These are phyloP conservation scores for Myxozyma kluyveri DNA, from an alignment of 805 yeast species.

Conservation along the genomic window DNA sequence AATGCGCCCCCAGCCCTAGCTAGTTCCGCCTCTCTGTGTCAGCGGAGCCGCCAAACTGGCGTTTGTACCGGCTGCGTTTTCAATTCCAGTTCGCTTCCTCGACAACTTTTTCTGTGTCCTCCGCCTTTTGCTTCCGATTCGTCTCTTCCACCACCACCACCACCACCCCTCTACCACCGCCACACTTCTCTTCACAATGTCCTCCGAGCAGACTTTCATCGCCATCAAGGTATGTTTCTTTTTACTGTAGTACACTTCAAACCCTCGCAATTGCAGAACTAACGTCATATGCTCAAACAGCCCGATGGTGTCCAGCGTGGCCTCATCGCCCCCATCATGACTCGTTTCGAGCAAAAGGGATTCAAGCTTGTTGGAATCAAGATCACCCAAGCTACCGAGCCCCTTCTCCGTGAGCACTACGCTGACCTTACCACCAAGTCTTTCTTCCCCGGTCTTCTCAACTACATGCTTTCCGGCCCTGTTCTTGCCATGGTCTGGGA, in stretches of 20 bases:
- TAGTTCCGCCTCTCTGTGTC: too few species aligned
- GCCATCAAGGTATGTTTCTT: slow-evolving; percentile 41
- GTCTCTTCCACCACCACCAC: not conserved
- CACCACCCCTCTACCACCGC: slow-evolving; percentile 21
- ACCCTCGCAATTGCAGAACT: not conserved
- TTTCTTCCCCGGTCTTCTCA: slow-evolving; percentile 80
- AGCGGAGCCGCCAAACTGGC: too few species aligned
- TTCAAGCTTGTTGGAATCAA: slow-evolving; percentile 95
- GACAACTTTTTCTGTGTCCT: too few species aligned
- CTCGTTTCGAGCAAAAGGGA: slow-evolving; percentile 92
- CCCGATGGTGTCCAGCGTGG: slow-evolving; percentile 99
- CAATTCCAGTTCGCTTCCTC: too few species aligned
- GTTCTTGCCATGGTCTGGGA: slow-evolving; percentile 99
- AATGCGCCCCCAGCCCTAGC: too few species aligned
- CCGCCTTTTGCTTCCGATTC: slow-evolving; percentile 1
- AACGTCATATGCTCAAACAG: slow-evolving; percentile 36
- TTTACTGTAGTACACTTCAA: not conserved
- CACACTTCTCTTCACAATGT: slow-evolving; percentile 11
- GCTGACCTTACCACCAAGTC: slow-evolving; percentile 93
- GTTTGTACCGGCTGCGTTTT: too few species aligned
- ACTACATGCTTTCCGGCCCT: slow-evolving; percentile 95
- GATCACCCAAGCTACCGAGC: slow-evolving; percentile 82
- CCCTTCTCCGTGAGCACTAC: slow-evolving; percentile 88
- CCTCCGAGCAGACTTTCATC: slow-evolving; percentile 39
- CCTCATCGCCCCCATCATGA: slow-evolving; percentile 79